Conservation (phyloP, 2,329 filamentous ascomycete species). For the Colletotrichum sp. region DNA sequence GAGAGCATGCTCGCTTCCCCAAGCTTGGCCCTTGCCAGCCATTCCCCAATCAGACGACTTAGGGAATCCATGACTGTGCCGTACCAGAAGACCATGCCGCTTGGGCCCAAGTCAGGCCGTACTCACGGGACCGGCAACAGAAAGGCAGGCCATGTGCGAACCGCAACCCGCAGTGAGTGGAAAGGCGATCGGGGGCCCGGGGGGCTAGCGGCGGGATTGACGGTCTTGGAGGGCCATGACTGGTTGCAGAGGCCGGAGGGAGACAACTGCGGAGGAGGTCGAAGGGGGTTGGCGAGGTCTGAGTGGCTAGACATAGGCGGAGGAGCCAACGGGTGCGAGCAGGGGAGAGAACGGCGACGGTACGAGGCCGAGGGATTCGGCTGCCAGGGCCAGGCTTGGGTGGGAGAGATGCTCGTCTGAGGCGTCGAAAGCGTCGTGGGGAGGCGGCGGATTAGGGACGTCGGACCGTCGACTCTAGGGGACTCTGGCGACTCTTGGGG, state of each 20-base stretch:
- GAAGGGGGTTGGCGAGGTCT: constrained; percentile 2
- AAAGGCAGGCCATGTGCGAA: background rate
- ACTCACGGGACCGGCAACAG: constrained; percentile 2
- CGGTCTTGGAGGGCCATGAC: constrained; percentile 12
- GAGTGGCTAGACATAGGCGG: background rate
- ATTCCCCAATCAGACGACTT: constrained; percentile 5
- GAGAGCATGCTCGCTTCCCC: background rate
- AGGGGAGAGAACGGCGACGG: background rate
- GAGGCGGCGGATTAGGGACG: constrained; percentile 6
- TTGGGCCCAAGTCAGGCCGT: background rate
- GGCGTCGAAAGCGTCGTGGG: background rate
- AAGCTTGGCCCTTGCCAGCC: background rate
- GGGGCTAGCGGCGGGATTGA: constrained; percentile 20
- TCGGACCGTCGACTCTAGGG: constrained; percentile 18
- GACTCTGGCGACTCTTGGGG: background rate
- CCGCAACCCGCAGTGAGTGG: background rate
- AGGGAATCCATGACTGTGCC: background rate
- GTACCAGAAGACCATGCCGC: background rate
- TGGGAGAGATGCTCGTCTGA: background rate
- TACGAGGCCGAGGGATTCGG: background rate
- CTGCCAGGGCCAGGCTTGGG: background rate
- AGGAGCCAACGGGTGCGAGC: background rate
- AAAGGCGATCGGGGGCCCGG: background rate
- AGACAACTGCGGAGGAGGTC: background rate
- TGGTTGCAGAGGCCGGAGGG: background rate